Conservation (phyloP, 2,329 filamentous ascomycete species). For the Monilinia laxa region DNA sequence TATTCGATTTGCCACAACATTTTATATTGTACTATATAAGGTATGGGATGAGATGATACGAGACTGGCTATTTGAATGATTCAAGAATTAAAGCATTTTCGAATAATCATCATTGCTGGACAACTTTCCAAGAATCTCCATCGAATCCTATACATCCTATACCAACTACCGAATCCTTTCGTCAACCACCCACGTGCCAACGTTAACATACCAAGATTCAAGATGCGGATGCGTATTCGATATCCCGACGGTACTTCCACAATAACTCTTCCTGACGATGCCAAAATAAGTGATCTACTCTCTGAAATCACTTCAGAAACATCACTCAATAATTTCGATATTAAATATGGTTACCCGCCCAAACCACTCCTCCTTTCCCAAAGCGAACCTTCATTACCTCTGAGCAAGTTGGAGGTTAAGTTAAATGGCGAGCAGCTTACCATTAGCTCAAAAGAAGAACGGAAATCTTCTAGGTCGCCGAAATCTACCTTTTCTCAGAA, state of each 20-base stretch:
- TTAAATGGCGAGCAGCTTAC: slow-evolving; percentile 69
- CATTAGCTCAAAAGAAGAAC: slow-evolving; percentile 42
- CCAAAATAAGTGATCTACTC: slow-evolving; percentile 63
- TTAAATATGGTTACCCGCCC: slow-evolving; percentile 85
- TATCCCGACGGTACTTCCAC: slow-evolving; percentile 71
- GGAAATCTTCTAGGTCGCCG: neutral
- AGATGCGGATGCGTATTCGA: slow-evolving; percentile 73
- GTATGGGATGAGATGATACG: too few relatives aligned
- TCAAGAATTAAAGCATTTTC: neutral
- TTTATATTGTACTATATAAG: neutral
- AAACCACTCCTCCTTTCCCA: slow-evolving; percentile 63
- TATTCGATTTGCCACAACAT: neutral
- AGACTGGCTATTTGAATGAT: neutral
- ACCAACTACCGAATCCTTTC: neutral
- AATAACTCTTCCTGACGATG: slow-evolving; percentile 65
- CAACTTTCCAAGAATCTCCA: neutral
- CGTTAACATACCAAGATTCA: slow-evolving; percentile 22
- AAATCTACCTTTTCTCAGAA: neutral
- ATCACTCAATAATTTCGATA: slow-evolving; percentile 63
- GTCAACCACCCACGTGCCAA: slow-evolving; percentile 5
- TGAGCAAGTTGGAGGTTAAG: slow-evolving; percentile 57
- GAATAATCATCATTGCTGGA: too few relatives aligned
- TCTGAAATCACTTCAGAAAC: slow-evolving; percentile 62
- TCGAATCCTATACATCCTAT: too few relatives aligned
- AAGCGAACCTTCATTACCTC: slow-evolving; percentile 45